Percentiles rank a stretch among this genome's conserved stretches.
Conservation (phyloP, 495 filamentous ascomycete genomes). For the Aspergillus haitiensis region DNA sequence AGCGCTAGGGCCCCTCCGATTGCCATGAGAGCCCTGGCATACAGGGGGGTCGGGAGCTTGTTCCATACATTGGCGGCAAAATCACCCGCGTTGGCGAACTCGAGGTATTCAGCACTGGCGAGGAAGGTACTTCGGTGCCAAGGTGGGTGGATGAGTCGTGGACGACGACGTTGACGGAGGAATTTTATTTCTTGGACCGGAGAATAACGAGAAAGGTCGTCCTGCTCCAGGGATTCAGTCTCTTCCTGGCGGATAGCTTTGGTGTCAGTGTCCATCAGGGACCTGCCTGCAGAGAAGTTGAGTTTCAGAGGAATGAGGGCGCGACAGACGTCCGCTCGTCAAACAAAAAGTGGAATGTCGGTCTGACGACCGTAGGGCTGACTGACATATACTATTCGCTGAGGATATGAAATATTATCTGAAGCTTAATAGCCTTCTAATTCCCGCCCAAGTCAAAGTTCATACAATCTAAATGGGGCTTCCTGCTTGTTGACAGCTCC, state of each 20-base stretch:
- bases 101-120: conserved; percentile 47
- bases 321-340: conserved; percentile 21
- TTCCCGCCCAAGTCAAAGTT: no score
- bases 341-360: background rate
- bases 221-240: no score
- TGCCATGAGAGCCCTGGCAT: conserved; percentile 47
- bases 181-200: no score
- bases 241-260: no score
- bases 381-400: no score
- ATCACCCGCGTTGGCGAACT: conserved; percentile 54
- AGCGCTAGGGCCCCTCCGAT: conserved; percentile 49
- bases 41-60: conserved; percentile 41
- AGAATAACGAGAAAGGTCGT: no score
- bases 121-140: conserved; percentile 50
- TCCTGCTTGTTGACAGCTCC: no score
- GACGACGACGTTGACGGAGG: conserved; percentile 16
- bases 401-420: no score
- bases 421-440: no score
- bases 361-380: background rate
- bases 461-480: no score
- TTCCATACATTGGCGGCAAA: conserved; percentile 57
- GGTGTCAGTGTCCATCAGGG: no score
- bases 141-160: conserved; percentile 29
- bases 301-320: conserved; percentile 13
- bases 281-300: background rate